Percentiles rank a stretch among this genome's conserved stretches.
Conservation (phyloP, 169 alveolate genomes). For the Eimeria zaria region DNA sequence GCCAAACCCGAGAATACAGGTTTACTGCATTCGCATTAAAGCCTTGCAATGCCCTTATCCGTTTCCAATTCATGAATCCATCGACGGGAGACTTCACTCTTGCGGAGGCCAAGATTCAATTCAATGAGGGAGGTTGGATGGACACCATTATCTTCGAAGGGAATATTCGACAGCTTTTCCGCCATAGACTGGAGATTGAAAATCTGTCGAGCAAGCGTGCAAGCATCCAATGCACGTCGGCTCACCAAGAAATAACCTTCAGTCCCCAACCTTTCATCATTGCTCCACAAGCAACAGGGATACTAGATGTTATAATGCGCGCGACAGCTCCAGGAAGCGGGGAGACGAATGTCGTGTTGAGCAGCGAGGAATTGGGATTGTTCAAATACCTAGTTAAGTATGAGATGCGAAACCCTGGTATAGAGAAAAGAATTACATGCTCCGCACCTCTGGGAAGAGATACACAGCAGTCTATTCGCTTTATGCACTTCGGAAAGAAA, state of each 20-base stretch:
- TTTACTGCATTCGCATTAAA: slow-evolving; percentile 70
- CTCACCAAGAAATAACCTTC: slow-evolving; percentile 71
- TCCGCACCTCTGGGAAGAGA: slow-evolving; percentile 84
- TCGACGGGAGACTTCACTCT: slow-evolving; percentile 65
- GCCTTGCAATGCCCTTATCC: slow-evolving; percentile 46
- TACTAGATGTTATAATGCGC: slow-evolving; percentile 58
- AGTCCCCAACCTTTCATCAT: slow-evolving; percentile 64
- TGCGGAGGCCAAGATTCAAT: slow-evolving; percentile 71
- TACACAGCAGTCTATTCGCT: slow-evolving; percentile 69
- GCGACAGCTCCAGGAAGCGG: slow-evolving; percentile 77
- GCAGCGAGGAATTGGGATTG: slow-evolving; percentile 78
- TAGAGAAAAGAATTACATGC: slow-evolving; percentile 74
- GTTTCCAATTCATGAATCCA: slow-evolving; percentile 60
- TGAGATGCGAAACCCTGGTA: slow-evolving; percentile 45
- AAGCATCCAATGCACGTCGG: slow-evolving; percentile 57
- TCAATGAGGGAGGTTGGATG: slow-evolving; percentile 75
- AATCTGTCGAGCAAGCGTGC: slow-evolving; percentile 33
- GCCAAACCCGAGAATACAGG: slow-evolving; percentile 80
- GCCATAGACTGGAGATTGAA: slow-evolving; percentile 25
- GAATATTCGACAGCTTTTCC: slow-evolving; percentile 58
- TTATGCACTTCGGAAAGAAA: slow-evolving; percentile 82
- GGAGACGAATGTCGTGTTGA: slow-evolving; percentile 34
- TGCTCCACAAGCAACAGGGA: slow-evolving; percentile 63
- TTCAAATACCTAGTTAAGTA: slow-evolving; percentile 73
- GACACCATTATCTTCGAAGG: slow-evolving; percentile 58